These are phyloP conservation scores for Aspergillus saccharolyticus DNA, from an alignment of 495 filamentous ascomycete genomes.

Conservation along the genomic window DNA sequence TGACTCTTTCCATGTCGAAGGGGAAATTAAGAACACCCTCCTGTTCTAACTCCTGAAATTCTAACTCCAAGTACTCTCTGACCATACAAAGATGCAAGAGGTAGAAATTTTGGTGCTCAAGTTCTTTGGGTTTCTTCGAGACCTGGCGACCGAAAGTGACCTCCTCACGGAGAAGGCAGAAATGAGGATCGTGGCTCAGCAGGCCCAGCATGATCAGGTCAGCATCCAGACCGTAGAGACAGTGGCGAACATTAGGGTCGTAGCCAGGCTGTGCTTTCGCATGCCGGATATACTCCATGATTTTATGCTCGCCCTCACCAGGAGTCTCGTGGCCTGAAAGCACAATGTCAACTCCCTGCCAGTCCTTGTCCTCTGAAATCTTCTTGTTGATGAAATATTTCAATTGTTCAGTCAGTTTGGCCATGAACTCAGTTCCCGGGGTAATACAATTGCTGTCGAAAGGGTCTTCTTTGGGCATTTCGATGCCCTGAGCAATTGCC, in stretches of 20 bases:
- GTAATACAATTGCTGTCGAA: conserved; percentile 99
- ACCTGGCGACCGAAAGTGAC: conserved; percentile 90
- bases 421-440: conserved; percentile 97
- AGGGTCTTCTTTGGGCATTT: conserved; percentile 90
- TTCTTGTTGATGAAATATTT: conserved; percentile 99
- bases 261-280: conserved; percentile 93
- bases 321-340: conserved; percentile 98
- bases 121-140: conserved; percentile 83
- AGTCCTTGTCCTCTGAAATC: conserved; percentile 91
- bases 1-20: conserved; percentile 93
- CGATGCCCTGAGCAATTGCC: conserved; percentile 77
- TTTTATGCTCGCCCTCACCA: conserved; percentile 98
- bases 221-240: conserved; percentile 94
- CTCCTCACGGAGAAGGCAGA: conserved; percentile 93
- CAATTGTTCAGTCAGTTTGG: conserved; percentile 84
- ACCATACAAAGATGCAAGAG: conserved; percentile 96
- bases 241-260: conserved; percentile 93
- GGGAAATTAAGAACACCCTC: conserved; percentile 68
- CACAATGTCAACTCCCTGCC: conserved; percentile 94
- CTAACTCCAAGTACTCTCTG: conserved; percentile 91
- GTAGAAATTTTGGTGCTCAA: conserved; percentile 99
- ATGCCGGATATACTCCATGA: conserved; percentile 99
- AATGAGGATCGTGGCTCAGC: conserved; percentile 96
- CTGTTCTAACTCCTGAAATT: conserved; percentile 89
- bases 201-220: conserved; percentile 98